A percentile compares a stretch with the other conserved stretches of the same genome.
Conservation (phyloP, 192 early-diverging fungal genomes). For the Coemansia sp. region DNA sequence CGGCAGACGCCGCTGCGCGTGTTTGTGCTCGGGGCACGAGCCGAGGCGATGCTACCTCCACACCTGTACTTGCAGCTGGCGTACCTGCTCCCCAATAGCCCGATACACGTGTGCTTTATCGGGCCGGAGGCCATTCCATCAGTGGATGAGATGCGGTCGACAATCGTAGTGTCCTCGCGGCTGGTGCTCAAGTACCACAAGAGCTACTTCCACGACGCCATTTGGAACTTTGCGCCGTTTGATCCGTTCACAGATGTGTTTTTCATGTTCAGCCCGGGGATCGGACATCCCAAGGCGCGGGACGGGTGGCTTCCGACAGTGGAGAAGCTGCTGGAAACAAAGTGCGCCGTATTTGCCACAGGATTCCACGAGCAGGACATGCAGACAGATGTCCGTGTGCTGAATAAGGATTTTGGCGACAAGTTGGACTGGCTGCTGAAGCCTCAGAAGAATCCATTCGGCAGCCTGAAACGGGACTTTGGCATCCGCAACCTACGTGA, state of each 20-base stretch:
- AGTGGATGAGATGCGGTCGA: constrained; percentile 55
- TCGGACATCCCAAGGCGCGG: constrained; percentile 62
- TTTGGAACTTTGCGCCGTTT: constrained; percentile 62
- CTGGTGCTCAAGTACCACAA: constrained; percentile 70
- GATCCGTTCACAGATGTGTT: constrained; percentile 78
- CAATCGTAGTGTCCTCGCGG: constrained; percentile 52
- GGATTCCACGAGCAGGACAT: constrained; percentile 74
- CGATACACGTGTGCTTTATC: constrained; percentile 78
- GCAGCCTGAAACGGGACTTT: constrained; percentile 71
- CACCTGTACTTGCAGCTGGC: constrained; percentile 72
- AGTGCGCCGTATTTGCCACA: constrained; percentile 76
- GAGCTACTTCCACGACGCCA: constrained; percentile 61
- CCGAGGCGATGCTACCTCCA: constrained; percentile 72
- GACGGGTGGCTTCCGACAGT: constrained; percentile 67
- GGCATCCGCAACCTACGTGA: constrained; percentile 70
- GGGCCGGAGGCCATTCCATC: constrained; percentile 70
- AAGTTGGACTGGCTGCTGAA: constrained; percentile 75
- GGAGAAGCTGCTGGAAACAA: constrained; percentile 66
- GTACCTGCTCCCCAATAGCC: constrained; percentile 68
- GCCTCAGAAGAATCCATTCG: constrained; percentile 65
- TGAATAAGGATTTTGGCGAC: constrained; percentile 57
- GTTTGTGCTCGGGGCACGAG: constrained; percentile 69
- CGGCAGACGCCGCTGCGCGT: constrained; percentile 64
- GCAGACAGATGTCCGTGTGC: constrained; percentile 57
- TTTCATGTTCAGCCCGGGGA: constrained; percentile 76